Conservation (phyloP, 2,329 filamentous ascomycete species). For the Colletotrichum sp. region DNA sequence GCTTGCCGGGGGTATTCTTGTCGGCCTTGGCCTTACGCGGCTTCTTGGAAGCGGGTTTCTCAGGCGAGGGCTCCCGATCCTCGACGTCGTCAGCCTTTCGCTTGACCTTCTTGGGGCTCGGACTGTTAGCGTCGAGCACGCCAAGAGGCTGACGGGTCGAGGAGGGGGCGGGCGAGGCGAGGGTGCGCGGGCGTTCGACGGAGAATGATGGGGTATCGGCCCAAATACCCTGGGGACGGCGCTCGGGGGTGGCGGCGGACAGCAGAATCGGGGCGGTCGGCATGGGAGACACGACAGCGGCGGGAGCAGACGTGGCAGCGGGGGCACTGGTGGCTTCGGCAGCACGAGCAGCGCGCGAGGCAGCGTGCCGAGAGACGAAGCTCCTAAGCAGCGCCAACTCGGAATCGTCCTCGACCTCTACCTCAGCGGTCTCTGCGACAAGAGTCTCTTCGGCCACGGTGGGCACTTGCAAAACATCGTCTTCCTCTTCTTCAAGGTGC, state of each 20-base stretch:
- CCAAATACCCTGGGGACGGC: not conserved
- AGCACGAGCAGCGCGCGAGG: conserved; percentile 36
- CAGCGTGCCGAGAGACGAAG: conserved; percentile 20
- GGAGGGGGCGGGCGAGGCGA: not conserved
- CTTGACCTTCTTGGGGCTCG: conserved; percentile 40
- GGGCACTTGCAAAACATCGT: not conserved
- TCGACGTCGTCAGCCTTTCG: conserved; percentile 32
- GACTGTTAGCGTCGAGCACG: conserved; percentile 41
- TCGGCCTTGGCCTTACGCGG: conserved; percentile 28
- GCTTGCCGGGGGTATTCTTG: not conserved
- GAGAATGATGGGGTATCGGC: not conserved
- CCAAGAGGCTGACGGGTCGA: conserved; percentile 32
- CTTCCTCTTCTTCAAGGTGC: not conserved
- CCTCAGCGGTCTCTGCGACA: not conserved
- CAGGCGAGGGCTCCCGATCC: conserved; percentile 20
- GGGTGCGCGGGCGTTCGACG: not conserved
- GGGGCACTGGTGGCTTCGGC: conserved; percentile 20
- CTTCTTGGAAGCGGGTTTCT: conserved; percentile 13
- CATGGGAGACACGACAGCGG: not conserved
- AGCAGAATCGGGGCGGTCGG: not conserved
- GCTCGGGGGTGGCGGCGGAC: conserved; percentile 2
- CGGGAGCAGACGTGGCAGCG: not conserved
- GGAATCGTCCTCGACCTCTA: not conserved
- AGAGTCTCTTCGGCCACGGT: not conserved
- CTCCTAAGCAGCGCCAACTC: conserved; percentile 6